These are phyloP conservation scores for Xylaria bambusicola DNA, from an alignment of 495 filamentous ascomycete species.

Conservation along the genomic window DNA sequence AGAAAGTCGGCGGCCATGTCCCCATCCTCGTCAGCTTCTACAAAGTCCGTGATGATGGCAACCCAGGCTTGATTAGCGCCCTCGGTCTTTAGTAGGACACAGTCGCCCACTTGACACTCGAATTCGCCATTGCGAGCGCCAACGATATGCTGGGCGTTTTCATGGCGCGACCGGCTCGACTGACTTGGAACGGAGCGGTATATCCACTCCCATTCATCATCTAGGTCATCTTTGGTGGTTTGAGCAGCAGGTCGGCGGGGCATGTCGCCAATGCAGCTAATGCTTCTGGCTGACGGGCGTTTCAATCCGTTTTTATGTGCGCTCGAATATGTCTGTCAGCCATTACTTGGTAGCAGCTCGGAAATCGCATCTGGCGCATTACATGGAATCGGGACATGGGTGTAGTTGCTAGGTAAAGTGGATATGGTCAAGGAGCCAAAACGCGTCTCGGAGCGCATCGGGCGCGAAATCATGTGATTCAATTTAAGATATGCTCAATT, in stretches of 20 bases:
- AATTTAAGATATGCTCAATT: too few relatives aligned
- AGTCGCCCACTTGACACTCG: conserved; percentile 77
- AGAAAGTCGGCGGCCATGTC: conserved; percentile 69
- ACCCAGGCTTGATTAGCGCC: conserved; percentile 81
- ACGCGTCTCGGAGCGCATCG: conserved; percentile 3
- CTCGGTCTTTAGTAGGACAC: conserved; percentile 83
- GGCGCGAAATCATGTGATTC: conserved; percentile 16
- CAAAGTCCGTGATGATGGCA: conserved; percentile 80
- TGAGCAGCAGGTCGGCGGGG: conserved; percentile 25
- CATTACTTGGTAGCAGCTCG: too few relatives aligned
- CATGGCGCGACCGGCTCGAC: conserved; percentile 22
- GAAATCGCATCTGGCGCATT: too few relatives aligned
- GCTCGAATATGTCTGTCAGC: too few relatives aligned
- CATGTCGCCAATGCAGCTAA: conserved; percentile 18
- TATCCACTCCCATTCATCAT: conserved; percentile 92
- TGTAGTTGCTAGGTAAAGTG: neutral
- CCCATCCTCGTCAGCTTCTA: conserved; percentile 66
- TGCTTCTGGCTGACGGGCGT: neutral
- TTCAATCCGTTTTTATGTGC: too few relatives aligned
- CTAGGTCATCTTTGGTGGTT: conserved; percentile 78
- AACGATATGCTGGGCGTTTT: conserved; percentile 56
- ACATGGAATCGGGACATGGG: too few relatives aligned
- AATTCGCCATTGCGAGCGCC: conserved; percentile 87
- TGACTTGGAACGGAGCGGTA: conserved; percentile 46
- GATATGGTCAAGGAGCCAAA: neutral